Evolutionary conservation across 805 yeast species (phyloP).

Genomic region (Cyberlindnera petersonii): DNA sequence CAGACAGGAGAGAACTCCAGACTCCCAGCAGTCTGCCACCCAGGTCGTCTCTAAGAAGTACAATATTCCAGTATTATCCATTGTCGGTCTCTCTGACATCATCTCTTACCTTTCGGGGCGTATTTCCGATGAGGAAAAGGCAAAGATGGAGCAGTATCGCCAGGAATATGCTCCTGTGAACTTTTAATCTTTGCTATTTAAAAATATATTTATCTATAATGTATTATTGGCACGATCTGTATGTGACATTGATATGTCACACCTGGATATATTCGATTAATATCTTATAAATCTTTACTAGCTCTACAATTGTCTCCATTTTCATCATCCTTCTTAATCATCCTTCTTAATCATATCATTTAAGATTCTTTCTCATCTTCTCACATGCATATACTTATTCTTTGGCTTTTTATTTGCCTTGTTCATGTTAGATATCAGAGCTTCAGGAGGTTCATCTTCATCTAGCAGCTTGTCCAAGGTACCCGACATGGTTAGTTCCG

Average conservation of each 20-base stretch:
- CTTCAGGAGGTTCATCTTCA: conserved; percentile 46
- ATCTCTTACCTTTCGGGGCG: conserved; percentile 55
- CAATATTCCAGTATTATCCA: conserved; percentile 78
- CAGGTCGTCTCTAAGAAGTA: conserved; percentile 69
- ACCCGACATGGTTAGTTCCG: conserved; percentile 74
- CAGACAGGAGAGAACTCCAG: conserved; percentile 84
- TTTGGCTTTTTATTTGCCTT: conserved; percentile 43
- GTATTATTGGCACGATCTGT: not conserved
- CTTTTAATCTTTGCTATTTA: conserved; percentile 5
- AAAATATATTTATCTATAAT: not conserved
- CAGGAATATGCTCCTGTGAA: conserved; percentile 32
- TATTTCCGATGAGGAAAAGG: conserved; percentile 55
- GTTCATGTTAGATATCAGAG: conserved; percentile 26
- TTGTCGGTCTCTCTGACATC: conserved; percentile 74
- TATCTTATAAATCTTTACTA: no score
- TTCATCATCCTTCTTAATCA: not conserved
- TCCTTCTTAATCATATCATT: not conserved
- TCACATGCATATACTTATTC: conserved; percentile 57
- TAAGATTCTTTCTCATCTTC: conserved; percentile 36
- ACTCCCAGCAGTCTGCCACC: conserved; percentile 70
- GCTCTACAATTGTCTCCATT: no score
- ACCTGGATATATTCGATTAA: no score
- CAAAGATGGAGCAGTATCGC: conserved; percentile 54
- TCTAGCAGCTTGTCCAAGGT: conserved; percentile 75
- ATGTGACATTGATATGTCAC: no score